phyloP scores from a whole-genome alignment of 768 basidiomycete genomes.

The Russula olivacea region DNA sequence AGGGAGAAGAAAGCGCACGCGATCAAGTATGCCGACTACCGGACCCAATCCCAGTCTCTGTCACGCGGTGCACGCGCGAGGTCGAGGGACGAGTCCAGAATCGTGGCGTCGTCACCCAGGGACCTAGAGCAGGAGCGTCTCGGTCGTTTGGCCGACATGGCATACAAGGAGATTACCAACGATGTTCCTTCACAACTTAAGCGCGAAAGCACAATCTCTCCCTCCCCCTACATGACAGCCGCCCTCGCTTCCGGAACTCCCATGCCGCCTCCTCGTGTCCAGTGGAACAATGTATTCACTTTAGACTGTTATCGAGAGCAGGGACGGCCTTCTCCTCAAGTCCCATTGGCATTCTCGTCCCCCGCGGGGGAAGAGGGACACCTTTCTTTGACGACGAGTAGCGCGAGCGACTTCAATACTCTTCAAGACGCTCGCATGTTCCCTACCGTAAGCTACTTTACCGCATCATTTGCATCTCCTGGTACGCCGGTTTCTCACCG shows the following conservation, averaged over 20 bases:
- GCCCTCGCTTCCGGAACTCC: not conserved
- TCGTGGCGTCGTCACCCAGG: slow-evolving; percentile 22
- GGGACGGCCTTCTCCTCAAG: no score
- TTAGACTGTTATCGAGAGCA: not conserved
- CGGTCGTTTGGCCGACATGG: slow-evolving; percentile 22
- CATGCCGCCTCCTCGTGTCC: not conserved
- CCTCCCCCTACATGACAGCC: not conserved
- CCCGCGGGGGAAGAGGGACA: not conserved
- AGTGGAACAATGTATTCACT: not conserved
- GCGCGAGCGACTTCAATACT: not conserved
- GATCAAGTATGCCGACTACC: slow-evolving; percentile 30
- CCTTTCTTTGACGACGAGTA: not conserved
- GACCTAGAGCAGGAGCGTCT: slow-evolving; percentile 29
- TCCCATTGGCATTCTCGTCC: not conserved
- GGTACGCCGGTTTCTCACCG: not conserved
- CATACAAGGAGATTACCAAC: slow-evolving; percentile 3
- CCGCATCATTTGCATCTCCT: not conserved
- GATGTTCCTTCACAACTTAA: not conserved
- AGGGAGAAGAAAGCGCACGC: slow-evolving; percentile 29
- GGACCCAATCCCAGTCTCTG: slow-evolving; percentile 15
- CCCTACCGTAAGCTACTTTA: slow-evolving; percentile 3
- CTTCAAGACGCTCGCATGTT: not conserved
- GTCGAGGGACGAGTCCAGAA: slow-evolving; percentile 18
- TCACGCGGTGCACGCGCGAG: slow-evolving; percentile 22
- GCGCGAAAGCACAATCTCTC: not conserved